Conservation (phyloP, 768 basidiomycete genomes). For the Imleria badia region DNA sequence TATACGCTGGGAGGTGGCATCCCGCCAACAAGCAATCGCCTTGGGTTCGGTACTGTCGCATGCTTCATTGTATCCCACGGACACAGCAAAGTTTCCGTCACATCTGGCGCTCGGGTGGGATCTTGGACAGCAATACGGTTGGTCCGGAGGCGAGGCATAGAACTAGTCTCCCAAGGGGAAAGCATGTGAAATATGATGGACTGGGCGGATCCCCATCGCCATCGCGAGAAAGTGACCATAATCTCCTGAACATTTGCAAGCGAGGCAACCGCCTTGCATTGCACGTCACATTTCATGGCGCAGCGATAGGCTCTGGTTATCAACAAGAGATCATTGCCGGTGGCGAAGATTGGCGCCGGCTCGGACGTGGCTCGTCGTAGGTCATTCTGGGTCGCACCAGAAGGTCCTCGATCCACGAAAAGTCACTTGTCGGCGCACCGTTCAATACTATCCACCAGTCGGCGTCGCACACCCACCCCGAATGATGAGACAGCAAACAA, state of each 20-base stretch:
- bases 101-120: not conserved
- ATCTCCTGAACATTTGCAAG: not conserved
- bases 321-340: not conserved
- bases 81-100: not conserved
- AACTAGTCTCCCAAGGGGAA: not conserved
- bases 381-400: not conserved
- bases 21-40: not conserved
- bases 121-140: not conserved
- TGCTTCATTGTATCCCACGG: not conserved
- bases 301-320: not conserved
- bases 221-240: not conserved
- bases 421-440: not conserved
- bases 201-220: not conserved
- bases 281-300: not conserved
- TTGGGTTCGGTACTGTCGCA: not conserved
- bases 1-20: too few relatives aligned
- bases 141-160: not conserved
- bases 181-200: not conserved
- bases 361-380: not conserved
- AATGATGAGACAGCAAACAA: not conserved
- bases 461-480: not conserved
- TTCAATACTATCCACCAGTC: not conserved
- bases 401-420: not conserved
- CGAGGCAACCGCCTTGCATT: not conserved
- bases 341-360: not conserved